phyloP scores from a whole-genome alignment of 371 early-diverging fungal genomes.

The Mucor ambiguus region DNA sequence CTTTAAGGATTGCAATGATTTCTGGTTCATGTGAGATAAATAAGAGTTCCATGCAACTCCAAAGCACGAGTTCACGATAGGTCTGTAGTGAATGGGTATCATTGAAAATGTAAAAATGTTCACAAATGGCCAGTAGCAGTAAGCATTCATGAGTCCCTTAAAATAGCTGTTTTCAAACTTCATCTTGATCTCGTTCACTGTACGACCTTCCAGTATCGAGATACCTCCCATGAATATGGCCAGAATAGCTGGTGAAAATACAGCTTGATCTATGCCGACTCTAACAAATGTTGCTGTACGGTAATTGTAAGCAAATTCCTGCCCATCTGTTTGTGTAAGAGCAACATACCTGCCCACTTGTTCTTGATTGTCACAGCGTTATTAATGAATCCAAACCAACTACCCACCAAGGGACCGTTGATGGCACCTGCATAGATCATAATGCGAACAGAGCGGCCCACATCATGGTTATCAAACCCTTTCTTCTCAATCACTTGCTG shows the following conservation, averaged over 20 bases:
- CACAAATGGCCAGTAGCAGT: constrained; percentile 76
- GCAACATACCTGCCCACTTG: constrained; percentile 19
- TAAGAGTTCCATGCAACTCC: constrained; percentile 78
- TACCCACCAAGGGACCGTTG: constrained; percentile 35
- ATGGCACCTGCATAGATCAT: constrained; percentile 29
- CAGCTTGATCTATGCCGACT: constrained; percentile 62
- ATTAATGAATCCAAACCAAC: constrained; percentile 33
- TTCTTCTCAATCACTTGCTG: constrained; percentile 34
- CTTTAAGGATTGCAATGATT: constrained; percentile 12
- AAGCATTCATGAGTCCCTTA: constrained; percentile 63
- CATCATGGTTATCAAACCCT: constrained; percentile 31
- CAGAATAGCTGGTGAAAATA: constrained; percentile 72
- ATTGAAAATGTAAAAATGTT: constrained; percentile 75
- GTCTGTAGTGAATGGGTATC: constrained; percentile 65
- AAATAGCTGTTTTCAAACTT: constrained; percentile 49
- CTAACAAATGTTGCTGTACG: constrained; percentile 34
- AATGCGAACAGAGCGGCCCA: constrained; percentile 24
- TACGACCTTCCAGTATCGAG: constrained; percentile 61
- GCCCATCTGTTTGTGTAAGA: neutral
- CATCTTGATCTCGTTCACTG: constrained; percentile 49
- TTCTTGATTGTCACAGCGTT: constrained; percentile 24
- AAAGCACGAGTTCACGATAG: constrained; percentile 68
- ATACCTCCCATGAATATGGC: constrained; percentile 63
- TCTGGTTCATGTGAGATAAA: constrained; percentile 62
- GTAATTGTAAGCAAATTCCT: neutral